Base-by-base conservation (phyloP, 2,329 filamentous ascomycete genomes). In the Fusarium caatingaense region DNA sequence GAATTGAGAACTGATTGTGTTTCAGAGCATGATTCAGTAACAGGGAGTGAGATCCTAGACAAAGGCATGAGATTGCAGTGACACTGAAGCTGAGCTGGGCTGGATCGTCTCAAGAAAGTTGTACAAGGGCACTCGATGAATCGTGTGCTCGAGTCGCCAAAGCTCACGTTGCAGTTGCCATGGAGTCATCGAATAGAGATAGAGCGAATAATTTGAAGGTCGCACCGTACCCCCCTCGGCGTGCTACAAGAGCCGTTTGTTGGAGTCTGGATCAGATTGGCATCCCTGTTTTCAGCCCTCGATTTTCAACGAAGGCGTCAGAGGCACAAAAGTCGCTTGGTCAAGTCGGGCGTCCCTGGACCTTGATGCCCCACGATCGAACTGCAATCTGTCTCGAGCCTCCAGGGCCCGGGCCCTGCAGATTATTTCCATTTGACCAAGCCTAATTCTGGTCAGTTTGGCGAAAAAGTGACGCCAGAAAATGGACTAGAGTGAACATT, bases 211-310 rank as follows among this genome's bases (percentile, higher is more conserved):
- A 54, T 50, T 60, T 23, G 42, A 62, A 61, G 61, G 68, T 61
- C 66, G 66, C 55, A 53, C 64, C 50, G 63, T 57, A 56, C 51
- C 71, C 59, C 71, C 58, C 50, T 37, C 56, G 69, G 66, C 47
- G 54, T 51, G 50, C 45, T 49, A 60, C 53, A 49, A 68, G 53
- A 60, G 53, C 49, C 46, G 58, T 70, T 70, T 58, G 66, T 50
- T 58, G 67, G 59, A 72, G 66, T 40, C 62, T 67, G 62, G 60
- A 61, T 62, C 72, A 72, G 66, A 74, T 68, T 65, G 51, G 45
- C 40, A 75, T 72, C 73, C 73, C 73, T 75, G 73, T 74, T 75
- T 75, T 75, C 73, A 75, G 73, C 73, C 72, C 66, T 51, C 60
- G 58, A 73, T 54, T 67, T 73, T 57, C 61, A 72, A 67, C 54